Base-by-base conservation (phyloP, 768 basidiomycete species). In the Mycena belliarum region DNA sequence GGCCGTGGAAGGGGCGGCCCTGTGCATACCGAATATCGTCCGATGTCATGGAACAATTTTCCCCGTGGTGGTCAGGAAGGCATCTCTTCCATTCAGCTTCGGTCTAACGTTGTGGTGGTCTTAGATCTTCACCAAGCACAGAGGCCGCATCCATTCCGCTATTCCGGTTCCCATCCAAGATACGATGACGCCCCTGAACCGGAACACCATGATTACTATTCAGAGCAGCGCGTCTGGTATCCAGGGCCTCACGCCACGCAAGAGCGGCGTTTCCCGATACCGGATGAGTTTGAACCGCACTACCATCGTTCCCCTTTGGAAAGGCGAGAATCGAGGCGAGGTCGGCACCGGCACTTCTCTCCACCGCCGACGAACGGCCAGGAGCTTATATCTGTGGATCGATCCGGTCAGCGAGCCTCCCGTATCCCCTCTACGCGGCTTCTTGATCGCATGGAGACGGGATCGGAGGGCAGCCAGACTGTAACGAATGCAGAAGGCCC, bases 311-410 rank as follows among this genome's bases (percentile, higher is more conserved):
- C 33, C 29, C 41, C 40, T 41, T 52, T 45, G 23, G 51, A 59
- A 2, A 37, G 48, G 45, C 47, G 35, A 23, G 47, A 43, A 20
- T 4, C 16, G 6, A 24, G 24, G 11, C 26, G 26, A 15, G 37
- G 26, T 18, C 52, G 57, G n/a, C 29, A 32, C 12, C 32, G 16
- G 14, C 59, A 50, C 42, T 60, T 60, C 49, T 60, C 54, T 6
- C 49, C 59, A 18, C 59, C 59, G 28, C 23, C 16, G n/a, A 35
- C 53, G 21, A 37, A 49, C 24, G 54, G n/a, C 47, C 24, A 28
- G n/a, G 18, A 26, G 7, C 15, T 49, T 52, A 20, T 53, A 47
- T 48, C 48, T 35, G 53, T 55, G 11, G 44, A 15, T 18, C 2
- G n/a, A 15, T 18, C 48, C 15, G 24, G 12, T 3, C 49, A 14